phyloP scores from a whole-genome alignment of 176 grass and related monocot genomes.

The Chloris gayana region DNA sequence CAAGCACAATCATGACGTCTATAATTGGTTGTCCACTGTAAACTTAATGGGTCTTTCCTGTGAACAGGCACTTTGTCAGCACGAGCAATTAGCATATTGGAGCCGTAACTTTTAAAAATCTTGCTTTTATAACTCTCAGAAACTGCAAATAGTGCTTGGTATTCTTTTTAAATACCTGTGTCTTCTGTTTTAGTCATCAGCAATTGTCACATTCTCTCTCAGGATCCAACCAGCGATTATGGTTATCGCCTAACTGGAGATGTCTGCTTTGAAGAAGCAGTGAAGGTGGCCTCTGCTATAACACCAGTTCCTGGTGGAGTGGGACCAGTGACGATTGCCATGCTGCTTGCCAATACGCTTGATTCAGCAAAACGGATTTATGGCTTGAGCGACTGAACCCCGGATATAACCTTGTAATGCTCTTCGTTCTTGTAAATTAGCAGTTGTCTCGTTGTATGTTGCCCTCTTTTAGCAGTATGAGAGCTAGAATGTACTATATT shows the following conservation, averaged over 20 bases:
- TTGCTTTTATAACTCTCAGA: not conserved
- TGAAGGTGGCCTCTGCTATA: slow-evolving; percentile 76
- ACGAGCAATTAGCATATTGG: not conserved
- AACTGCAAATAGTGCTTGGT: not conserved
- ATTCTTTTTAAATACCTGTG: not conserved
- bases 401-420: not conserved
- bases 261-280: slow-evolving; percentile 89
- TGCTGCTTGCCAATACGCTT: slow-evolving; percentile 91
- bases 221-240: slow-evolving; percentile 75
- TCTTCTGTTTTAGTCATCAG: not conserved
- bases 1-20: not conserved
- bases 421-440: slow-evolving; percentile 46
- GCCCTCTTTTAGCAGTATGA: slow-evolving; percentile 25
- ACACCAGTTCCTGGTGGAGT: slow-evolving; percentile 96
- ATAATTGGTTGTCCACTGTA: not conserved
- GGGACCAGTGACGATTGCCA: slow-evolving; percentile 83
- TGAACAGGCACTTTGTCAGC: not conserved
- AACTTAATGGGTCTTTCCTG: not conserved
- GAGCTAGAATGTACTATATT: slow-evolving; percentile 38
- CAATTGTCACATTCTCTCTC: slow-evolving; percentile 7
- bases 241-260: slow-evolving; percentile 86
- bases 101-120: not conserved
- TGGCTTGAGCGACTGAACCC: slow-evolving; percentile 39
- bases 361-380: slow-evolving; percentile 69
- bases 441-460: slow-evolving; percentile 7